These are phyloP conservation scores for Hydnum rufescens DNA, from an alignment of 768 basidiomycete species.

Conservation along the genomic window DNA sequence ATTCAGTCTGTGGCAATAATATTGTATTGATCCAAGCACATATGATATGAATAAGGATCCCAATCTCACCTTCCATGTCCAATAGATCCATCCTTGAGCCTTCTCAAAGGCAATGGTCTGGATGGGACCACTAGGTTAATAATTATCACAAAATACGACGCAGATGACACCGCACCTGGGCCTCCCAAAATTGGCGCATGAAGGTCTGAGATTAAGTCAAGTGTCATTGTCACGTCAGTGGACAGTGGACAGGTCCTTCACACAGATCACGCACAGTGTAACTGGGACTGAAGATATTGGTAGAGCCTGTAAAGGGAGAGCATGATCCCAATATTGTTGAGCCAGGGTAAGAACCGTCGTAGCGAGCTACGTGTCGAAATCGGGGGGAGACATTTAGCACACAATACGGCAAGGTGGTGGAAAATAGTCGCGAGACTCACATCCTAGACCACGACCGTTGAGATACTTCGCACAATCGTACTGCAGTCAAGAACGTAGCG, in stretches of 20 bases:
- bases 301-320: constrained; percentile 41
- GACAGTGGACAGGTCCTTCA: constrained; percentile 21
- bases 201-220: constrained; percentile 3
- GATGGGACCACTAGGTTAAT: background rate
- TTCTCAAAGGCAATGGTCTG: constrained; percentile 52
- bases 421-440: background rate
- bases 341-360: constrained; percentile 45
- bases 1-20: constrained; percentile 28
- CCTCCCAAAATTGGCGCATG: constrained; percentile 48
- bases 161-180: constrained; percentile 19
- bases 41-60: background rate
- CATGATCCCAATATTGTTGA: constrained; percentile 57
- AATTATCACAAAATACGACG: background rate
- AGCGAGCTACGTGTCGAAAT: constrained; percentile 24
- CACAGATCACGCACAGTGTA: constrained; percentile 46
- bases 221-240: too few relatives aligned
- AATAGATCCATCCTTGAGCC: constrained; percentile 52
- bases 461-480: constrained; percentile 63
- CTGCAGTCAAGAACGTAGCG: too few relatives aligned
- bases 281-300: constrained; percentile 33
- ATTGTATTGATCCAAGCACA: background rate
- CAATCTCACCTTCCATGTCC: constrained; percentile 58
- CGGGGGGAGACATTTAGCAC: background rate
- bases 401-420: too few relatives aligned
- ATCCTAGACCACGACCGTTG: constrained; percentile 59